phyloP scores from a whole-genome alignment of 371 early-diverging fungal genomes.

The Rhizomucor miehei region DNA sequence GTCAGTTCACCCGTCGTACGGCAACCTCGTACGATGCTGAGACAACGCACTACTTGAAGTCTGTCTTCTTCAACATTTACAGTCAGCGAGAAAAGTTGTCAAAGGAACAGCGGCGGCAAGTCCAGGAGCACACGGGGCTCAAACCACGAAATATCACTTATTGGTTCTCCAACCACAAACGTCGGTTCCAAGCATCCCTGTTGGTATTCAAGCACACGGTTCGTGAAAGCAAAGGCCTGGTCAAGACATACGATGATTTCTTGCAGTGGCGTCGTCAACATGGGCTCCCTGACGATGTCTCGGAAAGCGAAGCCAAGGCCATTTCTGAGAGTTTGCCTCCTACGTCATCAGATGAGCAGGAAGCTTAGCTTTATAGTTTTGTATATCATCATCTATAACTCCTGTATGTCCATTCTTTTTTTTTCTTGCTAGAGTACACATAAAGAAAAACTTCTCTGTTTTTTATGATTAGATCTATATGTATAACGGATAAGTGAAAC shows the following conservation, averaged over 20 bases:
- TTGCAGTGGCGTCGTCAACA: slow-evolving; percentile 24
- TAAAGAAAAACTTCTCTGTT: too few species aligned
- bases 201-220: slow-evolving; percentile 24
- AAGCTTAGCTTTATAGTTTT: too few species aligned
- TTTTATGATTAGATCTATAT: too few species aligned
- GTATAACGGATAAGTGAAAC: too few species aligned
- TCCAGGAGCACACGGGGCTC: slow-evolving; percentile 33
- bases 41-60: slow-evolving; percentile 39
- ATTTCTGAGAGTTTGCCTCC: too few species aligned
- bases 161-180: slow-evolving; percentile 51
- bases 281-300: slow-evolving; percentile 27
- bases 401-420: too few species aligned
- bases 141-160: slow-evolving; percentile 48
- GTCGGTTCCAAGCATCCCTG: slow-evolving; percentile 33
- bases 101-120: slow-evolving; percentile 36
- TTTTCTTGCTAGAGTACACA: too few species aligned
- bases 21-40: slow-evolving; percentile 44
- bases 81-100: slow-evolving; percentile 36
- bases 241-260: slow-evolving; percentile 43
- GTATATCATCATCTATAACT: too few species aligned
- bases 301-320: slow-evolving; percentile 7
- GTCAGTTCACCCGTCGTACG: slow-evolving; percentile 21
- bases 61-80: slow-evolving; percentile 38
- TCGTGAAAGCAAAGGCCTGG: slow-evolving; percentile 16
- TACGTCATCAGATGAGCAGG: not conserved